Evolutionary conservation across 306 rosid species (phyloP).

Genomic region (Vigna reflexopilosa): DNA sequence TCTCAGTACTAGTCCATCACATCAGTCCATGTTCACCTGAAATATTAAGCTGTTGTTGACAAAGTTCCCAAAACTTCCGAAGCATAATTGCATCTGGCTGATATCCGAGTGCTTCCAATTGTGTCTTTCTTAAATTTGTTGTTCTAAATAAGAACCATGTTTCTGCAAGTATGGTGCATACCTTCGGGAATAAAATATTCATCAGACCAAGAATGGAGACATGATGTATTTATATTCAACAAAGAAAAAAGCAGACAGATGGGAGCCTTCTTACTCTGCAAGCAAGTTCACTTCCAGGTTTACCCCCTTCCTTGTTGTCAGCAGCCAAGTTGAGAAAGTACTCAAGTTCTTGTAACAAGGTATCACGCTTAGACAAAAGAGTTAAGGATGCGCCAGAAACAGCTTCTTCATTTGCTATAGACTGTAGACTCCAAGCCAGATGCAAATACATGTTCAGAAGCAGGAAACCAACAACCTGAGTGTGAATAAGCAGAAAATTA

Average conservation of each 20-base stretch:
- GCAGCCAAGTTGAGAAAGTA: conserved; percentile 63
- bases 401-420: conserved; percentile 56
- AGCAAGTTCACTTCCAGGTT: conserved; percentile 71
- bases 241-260: conserved; percentile 38
- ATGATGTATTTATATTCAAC: conserved; percentile 10
- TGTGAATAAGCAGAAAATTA: conserved; percentile 46
- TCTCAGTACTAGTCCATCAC: conserved; percentile 11
- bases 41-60: conserved; percentile 74
- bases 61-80: conserved; percentile 80
- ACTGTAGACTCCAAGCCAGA: conserved; percentile 77
- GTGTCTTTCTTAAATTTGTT: conserved; percentile 58
- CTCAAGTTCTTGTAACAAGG: conserved; percentile 71
- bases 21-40: conserved; percentile 60
- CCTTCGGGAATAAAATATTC: conserved; percentile 57
- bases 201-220: conserved; percentile 46
- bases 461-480: conserved; percentile 85
- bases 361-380: conserved; percentile 66
- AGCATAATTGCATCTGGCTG: conserved; percentile 61
- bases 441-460: conserved; percentile 78
- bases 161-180: conserved; percentile 74
- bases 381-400: conserved; percentile 68
- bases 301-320: conserved; percentile 58
- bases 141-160: conserved; percentile 69
- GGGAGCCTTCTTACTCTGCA: conserved; percentile 68
- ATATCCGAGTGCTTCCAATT: conserved; percentile 77